phyloP scores from a whole-genome alignment of 2,329 filamentous ascomycete genomes.

The Aspergillus versicolor region DNA sequence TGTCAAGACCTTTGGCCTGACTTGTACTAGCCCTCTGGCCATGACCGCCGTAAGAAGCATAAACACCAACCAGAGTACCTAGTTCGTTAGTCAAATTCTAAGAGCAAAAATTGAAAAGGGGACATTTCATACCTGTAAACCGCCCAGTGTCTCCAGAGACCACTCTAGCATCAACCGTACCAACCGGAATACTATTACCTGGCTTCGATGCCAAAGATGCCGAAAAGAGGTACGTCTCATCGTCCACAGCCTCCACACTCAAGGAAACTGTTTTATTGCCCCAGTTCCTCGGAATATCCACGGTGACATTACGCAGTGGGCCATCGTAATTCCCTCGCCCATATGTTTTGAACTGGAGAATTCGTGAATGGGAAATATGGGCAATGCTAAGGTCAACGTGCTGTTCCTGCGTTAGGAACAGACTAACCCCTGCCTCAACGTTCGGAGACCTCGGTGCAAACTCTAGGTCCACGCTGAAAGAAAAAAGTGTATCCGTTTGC shows the following conservation, averaged over 20 bases:
- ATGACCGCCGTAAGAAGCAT: background rate
- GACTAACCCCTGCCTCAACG: slow-evolving; percentile 18
- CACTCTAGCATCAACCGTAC: background rate
- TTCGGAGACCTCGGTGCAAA: background rate
- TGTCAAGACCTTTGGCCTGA: too few relatives aligned
- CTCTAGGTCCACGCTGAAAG: slow-evolving; percentile 14
- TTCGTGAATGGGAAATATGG: background rate
- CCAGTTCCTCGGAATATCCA: background rate
- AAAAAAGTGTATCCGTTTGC: slow-evolving; percentile 21
- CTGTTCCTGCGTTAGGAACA: slow-evolving; percentile 21
- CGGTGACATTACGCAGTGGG: background rate
- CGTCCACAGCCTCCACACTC: background rate
- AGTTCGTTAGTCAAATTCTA: background rate
- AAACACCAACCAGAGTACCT: slow-evolving; percentile 5
- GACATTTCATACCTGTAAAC: slow-evolving; percentile 8
- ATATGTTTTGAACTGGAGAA: background rate
- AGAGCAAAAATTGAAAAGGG: background rate
- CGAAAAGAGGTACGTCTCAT: slow-evolving; percentile 1
- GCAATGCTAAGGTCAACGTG: slow-evolving; percentile 21
- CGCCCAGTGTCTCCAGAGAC: slow-evolving; percentile 7
- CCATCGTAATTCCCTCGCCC: slow-evolving; percentile 5
- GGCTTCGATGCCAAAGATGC: background rate
- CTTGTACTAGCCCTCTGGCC: background rate
- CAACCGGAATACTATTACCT: background rate
- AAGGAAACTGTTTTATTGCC: background rate